Evolutionary conservation across 2,329 filamentous ascomycete species (phyloP).

Genomic region (Colletotrichum coccodes): DNA sequence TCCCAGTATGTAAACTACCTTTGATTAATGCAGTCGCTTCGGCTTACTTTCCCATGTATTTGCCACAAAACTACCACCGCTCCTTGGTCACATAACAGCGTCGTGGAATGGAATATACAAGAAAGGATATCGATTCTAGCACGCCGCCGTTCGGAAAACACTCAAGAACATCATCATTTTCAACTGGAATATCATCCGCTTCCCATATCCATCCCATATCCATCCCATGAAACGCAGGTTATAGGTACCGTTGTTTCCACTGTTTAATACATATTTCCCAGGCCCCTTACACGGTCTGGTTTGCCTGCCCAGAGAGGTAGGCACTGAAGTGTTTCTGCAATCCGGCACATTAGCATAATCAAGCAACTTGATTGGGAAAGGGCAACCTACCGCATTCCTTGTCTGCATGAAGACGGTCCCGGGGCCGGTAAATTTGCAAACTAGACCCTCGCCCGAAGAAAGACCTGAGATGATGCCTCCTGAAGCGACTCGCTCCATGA

Average conservation of each 20-base stretch:
- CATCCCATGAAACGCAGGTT: background rate
- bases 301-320: constrained; percentile 60
- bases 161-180: background rate
- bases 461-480: constrained; percentile 93
- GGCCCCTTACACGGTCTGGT: constrained; percentile 40
- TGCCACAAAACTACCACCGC: background rate
- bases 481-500: constrained; percentile 87
- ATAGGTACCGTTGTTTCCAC: background rate
- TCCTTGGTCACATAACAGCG: background rate
- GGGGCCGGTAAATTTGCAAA: constrained; percentile 93
- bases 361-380: background rate
- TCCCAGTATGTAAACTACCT: no score
- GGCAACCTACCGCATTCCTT: constrained; percentile 75
- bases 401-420: constrained; percentile 95
- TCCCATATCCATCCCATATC: no score
- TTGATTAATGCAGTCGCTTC: no score
- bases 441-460: constrained; percentile 84
- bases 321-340: constrained; percentile 61
- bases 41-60: background rate
- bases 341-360: background rate
- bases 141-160: background rate
- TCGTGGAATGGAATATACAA: background rate
- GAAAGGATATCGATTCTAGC: constrained; percentile 8
- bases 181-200: background rate
- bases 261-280: no score